phyloP scores from a whole-genome alignment of 305 asterid genomes.

The Rubia balearica region DNA sequence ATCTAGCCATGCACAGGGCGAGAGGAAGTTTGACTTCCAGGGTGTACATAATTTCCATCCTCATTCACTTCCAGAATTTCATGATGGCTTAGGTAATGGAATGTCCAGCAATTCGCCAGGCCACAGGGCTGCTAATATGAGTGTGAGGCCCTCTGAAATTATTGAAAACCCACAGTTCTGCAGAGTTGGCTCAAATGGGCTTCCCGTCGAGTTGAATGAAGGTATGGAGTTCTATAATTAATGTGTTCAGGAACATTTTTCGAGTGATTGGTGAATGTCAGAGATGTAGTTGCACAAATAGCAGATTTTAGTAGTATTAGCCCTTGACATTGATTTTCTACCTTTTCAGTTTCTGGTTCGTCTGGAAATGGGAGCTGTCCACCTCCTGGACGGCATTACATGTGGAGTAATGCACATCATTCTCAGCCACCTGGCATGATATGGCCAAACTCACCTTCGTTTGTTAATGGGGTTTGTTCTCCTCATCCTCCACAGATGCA shows the following conservation, averaged over 20 bases:
- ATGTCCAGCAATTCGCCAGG: conserved; percentile 59
- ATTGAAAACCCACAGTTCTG: conserved; percentile 58
- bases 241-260: background rate
- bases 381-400: conserved; percentile 73
- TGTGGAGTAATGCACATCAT: conserved; percentile 74
- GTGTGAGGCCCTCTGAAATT: conserved; percentile 47
- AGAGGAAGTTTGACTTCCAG: conserved; percentile 51
- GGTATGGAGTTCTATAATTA: conserved; percentile 30
- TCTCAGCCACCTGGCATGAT: conserved; percentile 63
- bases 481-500: conserved; percentile 70
- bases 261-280: background rate
- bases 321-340: background rate
- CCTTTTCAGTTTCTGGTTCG: conserved; percentile 56
- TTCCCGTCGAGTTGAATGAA: conserved; percentile 59
- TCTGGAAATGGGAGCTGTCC: conserved; percentile 78
- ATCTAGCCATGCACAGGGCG: conserved; percentile 47
- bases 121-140: conserved; percentile 48
- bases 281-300: background rate
- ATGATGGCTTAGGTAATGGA: conserved; percentile 63
- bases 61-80: conserved; percentile 81
- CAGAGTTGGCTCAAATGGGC: conserved; percentile 53
- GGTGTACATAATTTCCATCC: conserved; percentile 57
- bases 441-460: conserved; percentile 86
- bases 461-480: conserved; percentile 56
- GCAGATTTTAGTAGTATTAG: background rate